These are phyloP conservation scores for Cyclocybe aegerita DNA, from an alignment of 768 basidiomycete species.

Conservation along the genomic window DNA sequence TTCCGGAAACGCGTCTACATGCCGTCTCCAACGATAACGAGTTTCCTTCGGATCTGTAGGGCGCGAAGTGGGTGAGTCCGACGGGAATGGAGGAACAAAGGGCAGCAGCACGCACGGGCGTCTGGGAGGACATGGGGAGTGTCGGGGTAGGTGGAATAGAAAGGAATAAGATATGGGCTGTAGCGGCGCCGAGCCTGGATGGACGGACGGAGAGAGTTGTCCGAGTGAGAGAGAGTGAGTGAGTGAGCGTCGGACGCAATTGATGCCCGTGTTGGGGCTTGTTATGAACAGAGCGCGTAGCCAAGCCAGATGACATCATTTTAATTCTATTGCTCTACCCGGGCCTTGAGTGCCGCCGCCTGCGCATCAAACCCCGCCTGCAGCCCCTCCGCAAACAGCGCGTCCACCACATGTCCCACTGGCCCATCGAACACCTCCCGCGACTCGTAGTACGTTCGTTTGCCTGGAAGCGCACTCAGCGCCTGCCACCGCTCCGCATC, in stretches of 20 bases:
- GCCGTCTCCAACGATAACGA: conserved; percentile 98
- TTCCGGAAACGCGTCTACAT: conserved; percentile 31
- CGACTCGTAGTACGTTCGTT: conserved; percentile 30
- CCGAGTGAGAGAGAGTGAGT: conserved; percentile 11
- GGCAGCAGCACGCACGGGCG: conserved; percentile 46
- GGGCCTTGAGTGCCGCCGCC: conserved; percentile 20
- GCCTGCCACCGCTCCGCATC: conserved; percentile 28
- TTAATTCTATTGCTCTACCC: conserved; percentile 12
- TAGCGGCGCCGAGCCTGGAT: conserved; percentile 6
- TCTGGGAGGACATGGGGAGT: conserved; percentile 47
- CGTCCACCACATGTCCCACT: conserved; percentile 22
- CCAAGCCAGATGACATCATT: conserved; percentile 16
- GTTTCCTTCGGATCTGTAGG: conserved; percentile 83
- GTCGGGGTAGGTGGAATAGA: conserved; percentile 3
- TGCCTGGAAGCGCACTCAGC: conserved; percentile 21
- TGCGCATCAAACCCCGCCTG: conserved; percentile 25
- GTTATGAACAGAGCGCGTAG: conserved; percentile 10
- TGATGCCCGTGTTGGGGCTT: conserved; percentile 14
- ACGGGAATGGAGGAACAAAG: conserved; percentile 3
- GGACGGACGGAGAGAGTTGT: conserved; percentile 13
- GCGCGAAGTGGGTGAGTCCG: conserved; percentile 12
- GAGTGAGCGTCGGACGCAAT: conserved; percentile 6
- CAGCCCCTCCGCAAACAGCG: conserved; percentile 18
- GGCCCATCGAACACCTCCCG: conserved; percentile 26
- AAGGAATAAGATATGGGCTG: conserved; percentile 10